Percentiles rank a stretch among this genome's conserved stretches.
These are phyloP conservation scores for Aspergillus ibericus DNA, from an alignment of 2,329 filamentous ascomycete genomes.

Conservation along the genomic window DNA sequence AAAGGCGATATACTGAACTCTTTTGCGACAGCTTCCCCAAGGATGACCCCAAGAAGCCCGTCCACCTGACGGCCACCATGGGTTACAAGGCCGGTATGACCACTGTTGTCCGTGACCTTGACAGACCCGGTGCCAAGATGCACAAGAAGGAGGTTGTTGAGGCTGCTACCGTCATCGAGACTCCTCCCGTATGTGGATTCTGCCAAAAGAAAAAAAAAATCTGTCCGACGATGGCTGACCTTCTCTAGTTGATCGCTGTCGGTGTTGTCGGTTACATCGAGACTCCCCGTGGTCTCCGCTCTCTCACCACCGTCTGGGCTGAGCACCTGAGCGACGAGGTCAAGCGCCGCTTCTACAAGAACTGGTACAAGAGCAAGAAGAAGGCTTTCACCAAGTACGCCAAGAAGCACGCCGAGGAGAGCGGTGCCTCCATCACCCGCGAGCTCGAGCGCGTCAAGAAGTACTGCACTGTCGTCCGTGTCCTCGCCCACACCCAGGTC, in stretches of 20 bases:
- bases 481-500: conserved; percentile 99
- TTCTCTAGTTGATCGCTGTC: conserved; percentile 91
- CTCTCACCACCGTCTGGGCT: conserved; percentile 98
- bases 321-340: conserved; percentile 98
- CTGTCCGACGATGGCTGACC: neutral
- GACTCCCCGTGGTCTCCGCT: conserved; percentile 98
- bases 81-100: conserved; percentile 99
- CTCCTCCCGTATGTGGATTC: conserved; percentile 77
- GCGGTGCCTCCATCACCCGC: conserved; percentile 84
- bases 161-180: conserved; percentile 84
- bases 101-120: conserved; percentile 98
- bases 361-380: conserved; percentile 99
- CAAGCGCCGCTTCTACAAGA: conserved; percentile 99
- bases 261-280: conserved; percentile 99
- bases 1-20: conserved; percentile 32
- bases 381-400: conserved; percentile 99
- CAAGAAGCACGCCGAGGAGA: conserved; percentile 98
- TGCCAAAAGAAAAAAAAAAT: neutral
- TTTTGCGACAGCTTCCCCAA: conserved; percentile 80
- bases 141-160: conserved; percentile 99
- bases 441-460: conserved; percentile 99
- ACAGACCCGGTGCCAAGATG: conserved; percentile 98
- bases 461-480: conserved; percentile 99
- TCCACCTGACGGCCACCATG: conserved; percentile 96
- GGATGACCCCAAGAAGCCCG: conserved; percentile 99